A percentile compares a stretch with the other conserved stretches of the same genome.
Evolutionary conservation across 169 alveolate species (phyloP).

Genomic region (Cryptosporidium viatorum): DNA sequence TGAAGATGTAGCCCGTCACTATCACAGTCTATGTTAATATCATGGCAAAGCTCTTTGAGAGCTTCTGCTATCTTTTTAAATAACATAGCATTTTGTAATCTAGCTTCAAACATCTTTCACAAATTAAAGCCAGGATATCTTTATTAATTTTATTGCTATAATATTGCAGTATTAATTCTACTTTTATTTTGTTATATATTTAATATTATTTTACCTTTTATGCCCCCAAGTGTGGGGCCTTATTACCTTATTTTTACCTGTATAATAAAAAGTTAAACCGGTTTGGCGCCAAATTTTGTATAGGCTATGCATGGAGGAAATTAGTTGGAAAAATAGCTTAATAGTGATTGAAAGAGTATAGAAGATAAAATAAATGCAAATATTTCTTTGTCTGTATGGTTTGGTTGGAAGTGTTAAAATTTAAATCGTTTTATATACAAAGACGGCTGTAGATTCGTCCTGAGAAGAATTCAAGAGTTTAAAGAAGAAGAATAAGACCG

Average conservation of each 20-base stretch:
- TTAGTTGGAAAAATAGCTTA: background rate
- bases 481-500: too few species aligned
- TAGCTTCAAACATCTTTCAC: constrained; percentile 90
- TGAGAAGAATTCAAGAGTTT: background rate
- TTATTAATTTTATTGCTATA: background rate
- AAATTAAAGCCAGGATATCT: background rate
- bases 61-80: constrained; percentile 93
- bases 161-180: background rate
- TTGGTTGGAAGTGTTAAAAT: background rate
- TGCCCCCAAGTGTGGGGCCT: background rate
- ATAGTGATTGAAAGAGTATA: background rate
- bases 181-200: background rate
- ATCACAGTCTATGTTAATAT: constrained; percentile 89
- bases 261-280: background rate
- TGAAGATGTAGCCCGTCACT: constrained; percentile 90
- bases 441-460: background rate
- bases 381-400: too few species aligned
- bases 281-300: background rate
- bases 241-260: background rate
- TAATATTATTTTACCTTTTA: background rate
- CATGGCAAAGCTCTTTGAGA: constrained; percentile 88
- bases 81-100: constrained; percentile 90
- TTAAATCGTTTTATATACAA: background rate
- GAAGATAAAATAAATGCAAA: background rate
- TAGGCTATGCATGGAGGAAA: background rate